Conservation (phyloP, 768 basidiomycete species). For the Rhodotorula toruloides region DNA sequence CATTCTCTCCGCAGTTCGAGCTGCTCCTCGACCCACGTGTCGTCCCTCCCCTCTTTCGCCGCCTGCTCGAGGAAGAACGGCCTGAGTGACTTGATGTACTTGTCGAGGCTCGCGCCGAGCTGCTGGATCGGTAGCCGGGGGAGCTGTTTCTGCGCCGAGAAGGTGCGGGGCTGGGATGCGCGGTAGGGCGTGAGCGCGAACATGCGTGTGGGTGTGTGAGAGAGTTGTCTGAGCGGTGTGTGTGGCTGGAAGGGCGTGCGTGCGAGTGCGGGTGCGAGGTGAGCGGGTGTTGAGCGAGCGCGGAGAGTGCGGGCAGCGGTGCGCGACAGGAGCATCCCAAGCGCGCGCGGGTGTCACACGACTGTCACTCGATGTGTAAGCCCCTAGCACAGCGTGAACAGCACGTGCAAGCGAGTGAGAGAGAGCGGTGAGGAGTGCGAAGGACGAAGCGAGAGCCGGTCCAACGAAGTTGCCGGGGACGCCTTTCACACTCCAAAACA, state of each 20-base stretch:
- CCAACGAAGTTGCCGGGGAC: too few relatives aligned
- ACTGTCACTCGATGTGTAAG: too few relatives aligned
- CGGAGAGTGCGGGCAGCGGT: not conserved
- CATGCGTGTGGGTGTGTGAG: conserved; percentile 40
- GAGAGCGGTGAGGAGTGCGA: too few relatives aligned
- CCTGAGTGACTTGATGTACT: conserved; percentile 69
- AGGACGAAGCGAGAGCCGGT: too few relatives aligned
- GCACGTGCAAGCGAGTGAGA: too few relatives aligned
- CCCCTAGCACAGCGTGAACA: too few relatives aligned
- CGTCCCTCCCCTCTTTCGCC: conserved; percentile 46
- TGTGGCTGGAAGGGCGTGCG: not conserved
- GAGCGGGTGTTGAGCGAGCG: not conserved
- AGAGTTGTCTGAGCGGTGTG: not conserved
- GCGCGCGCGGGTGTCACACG: not conserved
- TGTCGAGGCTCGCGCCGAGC: conserved; percentile 65
- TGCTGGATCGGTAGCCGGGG: conserved; percentile 79
- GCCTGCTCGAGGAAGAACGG: conserved; percentile 76
- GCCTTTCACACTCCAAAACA: too few relatives aligned
- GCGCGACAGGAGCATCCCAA: not conserved
- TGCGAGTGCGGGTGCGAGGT: not conserved
- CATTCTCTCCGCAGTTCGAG: conserved; percentile 57
- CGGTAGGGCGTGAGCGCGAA: conserved; percentile 43
- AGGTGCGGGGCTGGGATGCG: conserved; percentile 44
- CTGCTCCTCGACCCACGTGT: conserved; percentile 51
- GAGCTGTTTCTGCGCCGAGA: conserved; percentile 47